Percentiles rank a stretch among this genome's conserved stretches.
phyloP scores from a whole-genome alignment of 192 early-diverging fungal species.

The Coemansia sp. region DNA sequence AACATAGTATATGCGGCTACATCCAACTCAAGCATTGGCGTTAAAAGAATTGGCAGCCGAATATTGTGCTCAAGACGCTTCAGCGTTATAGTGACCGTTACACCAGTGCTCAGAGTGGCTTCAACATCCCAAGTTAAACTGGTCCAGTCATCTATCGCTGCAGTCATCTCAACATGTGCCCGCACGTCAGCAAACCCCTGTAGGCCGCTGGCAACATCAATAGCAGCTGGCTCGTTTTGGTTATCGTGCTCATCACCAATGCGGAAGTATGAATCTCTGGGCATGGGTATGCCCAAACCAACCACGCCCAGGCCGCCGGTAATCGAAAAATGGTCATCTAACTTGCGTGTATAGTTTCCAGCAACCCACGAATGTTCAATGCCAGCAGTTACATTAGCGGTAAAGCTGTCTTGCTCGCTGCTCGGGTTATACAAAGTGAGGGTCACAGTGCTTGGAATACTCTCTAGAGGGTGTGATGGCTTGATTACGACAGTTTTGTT shows the following conservation, averaged over 20 bases:
- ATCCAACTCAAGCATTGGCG: conserved; percentile 57
- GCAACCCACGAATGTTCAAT: conserved; percentile 17
- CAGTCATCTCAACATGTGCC: conserved; percentile 13
- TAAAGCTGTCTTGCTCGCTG: conserved; percentile 6
- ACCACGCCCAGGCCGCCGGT: conserved; percentile 5
- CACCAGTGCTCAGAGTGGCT: conserved; percentile 60
- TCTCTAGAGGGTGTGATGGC: not conserved
- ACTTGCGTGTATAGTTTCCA: conserved; percentile 12
- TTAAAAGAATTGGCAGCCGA: conserved; percentile 63
- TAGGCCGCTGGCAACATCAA: not conserved
- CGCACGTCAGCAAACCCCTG: conserved; percentile 15
- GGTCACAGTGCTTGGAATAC: conserved; percentile 21
- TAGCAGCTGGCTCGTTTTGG: not conserved
- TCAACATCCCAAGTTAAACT: conserved; percentile 61
- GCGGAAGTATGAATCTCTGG: not conserved
- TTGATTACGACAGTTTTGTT: not conserved
- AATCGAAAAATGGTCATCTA: conserved; percentile 37
- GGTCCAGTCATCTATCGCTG: conserved; percentile 33
- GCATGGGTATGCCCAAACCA: conserved; percentile 10
- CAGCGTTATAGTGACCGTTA: conserved; percentile 61
- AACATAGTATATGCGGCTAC: conserved; percentile 57
- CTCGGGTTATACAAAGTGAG: conserved; percentile 10
- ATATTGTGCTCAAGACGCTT: conserved; percentile 68
- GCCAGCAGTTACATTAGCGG: conserved; percentile 15
- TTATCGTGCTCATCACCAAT: conserved; percentile 4